Evolutionary conservation across 1,139 yeast species (phyloP), one percentile per base, ranked within the genome.

Genomic region (Scheffersomyces segobiensis): DNA sequence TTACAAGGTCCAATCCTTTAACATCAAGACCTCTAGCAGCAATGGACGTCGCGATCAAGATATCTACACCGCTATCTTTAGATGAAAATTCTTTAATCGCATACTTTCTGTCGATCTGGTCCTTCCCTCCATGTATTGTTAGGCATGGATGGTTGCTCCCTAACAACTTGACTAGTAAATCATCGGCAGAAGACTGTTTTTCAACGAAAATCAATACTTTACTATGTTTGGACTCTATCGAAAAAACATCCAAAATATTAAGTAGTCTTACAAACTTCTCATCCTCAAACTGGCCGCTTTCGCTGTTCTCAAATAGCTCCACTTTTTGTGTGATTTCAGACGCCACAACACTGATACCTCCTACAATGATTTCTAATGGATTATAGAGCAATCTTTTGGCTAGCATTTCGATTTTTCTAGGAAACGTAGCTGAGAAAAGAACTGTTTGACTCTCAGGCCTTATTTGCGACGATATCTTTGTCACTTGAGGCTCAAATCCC

Each of bases 401-500:
- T 61, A 93, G 79, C 1, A 76, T 73, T 67, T 91, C 97, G 83
- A 95, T 84, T 62, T 89, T 89, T 20, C 81, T 78, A 0, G 98
- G 98, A 65, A 95, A 93, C 0, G 99, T 96, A 0, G 99, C 99
- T 12, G 97, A 91, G 70, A 95, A 95, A 48, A 96, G 73, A 5
- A 93, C 96, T n/a, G 96, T 91, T 69, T 95, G 99, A 57, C 89
- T 79, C 68, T 93, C 97, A 0, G 97, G 96, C 56, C 98, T 80
- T 1, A 92, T 83, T 52, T 90, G 90, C 42, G 85, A 80, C 67
- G 93, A 80, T 39, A 96, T 89, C 67, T 92, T 91, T 66, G 85
- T 87, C 3, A 96, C 93, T 70, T 96, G 99, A 0, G 99, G 99
- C 68, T 93, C 99, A 75, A 96, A 96, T 1, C 99, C 99, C 85